Evolutionary conservation across 495 filamentous ascomycete genomes (phyloP).

Genomic region (Daldinia childiae): DNA sequence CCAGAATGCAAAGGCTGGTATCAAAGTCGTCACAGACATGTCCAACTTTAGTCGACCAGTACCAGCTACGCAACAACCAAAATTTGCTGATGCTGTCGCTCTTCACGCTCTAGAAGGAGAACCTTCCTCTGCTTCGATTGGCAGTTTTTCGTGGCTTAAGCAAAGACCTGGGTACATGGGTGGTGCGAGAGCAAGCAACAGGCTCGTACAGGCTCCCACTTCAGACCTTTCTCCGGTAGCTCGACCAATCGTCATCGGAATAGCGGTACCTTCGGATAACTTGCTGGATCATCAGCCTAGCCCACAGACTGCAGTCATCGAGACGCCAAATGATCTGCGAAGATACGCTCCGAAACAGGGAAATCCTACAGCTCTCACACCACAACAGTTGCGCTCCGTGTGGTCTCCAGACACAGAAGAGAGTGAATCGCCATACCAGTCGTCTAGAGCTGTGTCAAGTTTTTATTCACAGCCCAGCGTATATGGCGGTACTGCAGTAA

Average conservation of each 20-base stretch:
- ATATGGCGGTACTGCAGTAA: constrained; percentile 40
- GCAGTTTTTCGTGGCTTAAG: constrained; percentile 57
- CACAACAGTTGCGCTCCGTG: constrained; percentile 68
- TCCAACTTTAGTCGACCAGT: constrained; percentile 46
- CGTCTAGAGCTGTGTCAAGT: constrained; percentile 63
- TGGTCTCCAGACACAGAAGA: constrained; percentile 66
- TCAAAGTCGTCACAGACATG: constrained; percentile 73
- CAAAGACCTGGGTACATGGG: constrained; percentile 43
- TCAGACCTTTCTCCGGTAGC: constrained; percentile 78
- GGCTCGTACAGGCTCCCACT: constrained; percentile 30
- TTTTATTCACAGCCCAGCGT: constrained; percentile 73
- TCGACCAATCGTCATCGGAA: constrained; percentile 80
- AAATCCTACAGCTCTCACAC: constrained; percentile 67
- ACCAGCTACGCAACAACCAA: constrained; percentile 34
- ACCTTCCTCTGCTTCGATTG: constrained; percentile 51
- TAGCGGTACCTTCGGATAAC: constrained; percentile 71
- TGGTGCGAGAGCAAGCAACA: constrained; percentile 44
- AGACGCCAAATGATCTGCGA: constrained; percentile 51
- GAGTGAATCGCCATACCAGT: constrained; percentile 44
- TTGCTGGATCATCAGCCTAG: constrained; percentile 61
- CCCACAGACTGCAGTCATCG: constrained; percentile 59
- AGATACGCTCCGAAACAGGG: constrained; percentile 48
- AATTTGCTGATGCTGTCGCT: constrained; percentile 61
- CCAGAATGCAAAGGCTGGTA: constrained; percentile 66
- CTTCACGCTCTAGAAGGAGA: constrained; percentile 60